Evolutionary conservation across 2,329 filamentous ascomycete genomes (phyloP).

Genomic region (Emmonsiellopsis sp.): DNA sequence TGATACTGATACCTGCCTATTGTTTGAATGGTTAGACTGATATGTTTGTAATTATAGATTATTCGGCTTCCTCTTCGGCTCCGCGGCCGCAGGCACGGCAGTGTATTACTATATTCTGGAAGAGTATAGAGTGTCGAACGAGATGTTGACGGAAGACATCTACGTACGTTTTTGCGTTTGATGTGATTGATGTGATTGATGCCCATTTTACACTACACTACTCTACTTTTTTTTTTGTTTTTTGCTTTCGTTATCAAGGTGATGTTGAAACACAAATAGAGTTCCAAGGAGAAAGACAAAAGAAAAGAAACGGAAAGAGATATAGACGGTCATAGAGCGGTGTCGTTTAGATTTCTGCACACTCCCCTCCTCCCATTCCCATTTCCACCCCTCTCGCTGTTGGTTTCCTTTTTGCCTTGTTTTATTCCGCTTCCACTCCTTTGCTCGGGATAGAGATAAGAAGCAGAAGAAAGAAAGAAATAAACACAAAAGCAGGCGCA

Average conservation of each 20-base stretch:
- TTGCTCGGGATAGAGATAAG: neutral
- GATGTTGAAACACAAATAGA: neutral
- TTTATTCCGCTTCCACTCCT: neutral
- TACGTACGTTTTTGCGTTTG: conserved; percentile 57
- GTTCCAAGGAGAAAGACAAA: neutral
- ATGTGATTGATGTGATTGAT: neutral
- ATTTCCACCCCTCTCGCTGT: neutral
- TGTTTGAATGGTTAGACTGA: neutral
- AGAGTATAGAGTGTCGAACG: conserved; percentile 89
- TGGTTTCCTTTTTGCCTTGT: neutral
- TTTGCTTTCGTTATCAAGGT: neutral
- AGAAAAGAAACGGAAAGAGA: neutral
- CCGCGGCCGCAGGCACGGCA: conserved; percentile 65
- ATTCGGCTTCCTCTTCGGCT: conserved; percentile 84
- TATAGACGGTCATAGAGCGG: neutral
- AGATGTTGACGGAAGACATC: conserved; percentile 89
- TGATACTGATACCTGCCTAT: neutral
- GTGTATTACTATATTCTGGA: conserved; percentile 90
- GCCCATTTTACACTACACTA: neutral
- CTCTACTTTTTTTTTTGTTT: neutral
- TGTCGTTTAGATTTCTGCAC: neutral
- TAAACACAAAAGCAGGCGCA: neutral
- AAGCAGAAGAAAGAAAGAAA: neutral
- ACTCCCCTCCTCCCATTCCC: neutral
- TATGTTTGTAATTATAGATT: conserved; percentile 48